These are phyloP conservation scores for Hanseniaspora occidentalis DNA, from an alignment of 805 yeast species.

Conservation along the genomic window DNA sequence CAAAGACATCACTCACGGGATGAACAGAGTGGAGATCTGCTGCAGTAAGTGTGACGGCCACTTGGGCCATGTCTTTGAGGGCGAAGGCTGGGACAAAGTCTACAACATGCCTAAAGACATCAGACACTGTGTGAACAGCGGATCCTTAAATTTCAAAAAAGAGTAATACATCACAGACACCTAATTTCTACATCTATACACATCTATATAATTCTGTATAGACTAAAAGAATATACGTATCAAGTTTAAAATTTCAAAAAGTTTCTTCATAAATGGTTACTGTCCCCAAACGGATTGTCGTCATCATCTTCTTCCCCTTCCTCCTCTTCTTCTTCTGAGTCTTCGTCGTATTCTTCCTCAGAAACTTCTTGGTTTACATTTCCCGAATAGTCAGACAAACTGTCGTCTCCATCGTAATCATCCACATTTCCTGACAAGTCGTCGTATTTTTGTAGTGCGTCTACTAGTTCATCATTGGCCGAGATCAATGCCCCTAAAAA, in stretches of 20 bases:
- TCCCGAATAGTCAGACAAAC: constrained; percentile 23
- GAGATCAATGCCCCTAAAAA: constrained; percentile 75
- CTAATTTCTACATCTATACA: constrained; percentile 1
- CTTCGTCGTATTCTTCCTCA: constrained; percentile 14
- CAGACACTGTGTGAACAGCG: constrained; percentile 90
- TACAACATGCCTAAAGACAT: constrained; percentile 57
- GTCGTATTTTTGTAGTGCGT: constrained; percentile 59
- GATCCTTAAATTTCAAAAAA: constrained; percentile 52
- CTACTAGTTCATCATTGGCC: constrained; percentile 84
- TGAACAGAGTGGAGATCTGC: constrained; percentile 78
- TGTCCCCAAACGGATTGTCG: constrained; percentile 44
- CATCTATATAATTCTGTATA: background rate
- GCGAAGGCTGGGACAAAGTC: constrained; percentile 64
- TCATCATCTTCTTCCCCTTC: constrained; percentile 2
- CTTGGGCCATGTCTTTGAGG: constrained; percentile 87
- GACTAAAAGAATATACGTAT: constrained; percentile 12
- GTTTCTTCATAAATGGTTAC: constrained; percentile 18
- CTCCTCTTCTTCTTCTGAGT: constrained; percentile 13
- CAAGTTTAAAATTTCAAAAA: background rate
- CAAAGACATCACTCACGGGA: constrained; percentile 57
- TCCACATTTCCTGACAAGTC: constrained; percentile 32
- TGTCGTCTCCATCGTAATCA: constrained; percentile 31
- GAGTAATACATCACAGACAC: constrained; percentile 6
- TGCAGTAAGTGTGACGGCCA: constrained; percentile 89
- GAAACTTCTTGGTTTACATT: constrained; percentile 13